Conservation (phyloP, 2,329 filamentous ascomycete genomes). For the Pseudogymnoascus destructans region DNA sequence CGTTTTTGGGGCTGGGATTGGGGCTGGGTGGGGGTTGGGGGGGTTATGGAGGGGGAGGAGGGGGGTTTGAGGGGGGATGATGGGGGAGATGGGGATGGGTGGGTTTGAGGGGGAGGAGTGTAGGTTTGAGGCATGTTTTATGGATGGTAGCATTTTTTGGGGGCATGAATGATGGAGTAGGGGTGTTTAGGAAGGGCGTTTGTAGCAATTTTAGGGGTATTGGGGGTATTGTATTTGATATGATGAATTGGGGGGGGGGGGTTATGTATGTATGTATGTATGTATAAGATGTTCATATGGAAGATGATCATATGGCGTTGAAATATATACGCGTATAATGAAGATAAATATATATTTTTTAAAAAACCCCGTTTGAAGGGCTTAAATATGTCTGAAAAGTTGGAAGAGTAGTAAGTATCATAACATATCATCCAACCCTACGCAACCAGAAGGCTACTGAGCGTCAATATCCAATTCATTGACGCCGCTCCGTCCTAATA, state of each 20-base stretch:
- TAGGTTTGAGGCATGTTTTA: neutral
- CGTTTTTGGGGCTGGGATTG: conserved; percentile 13
- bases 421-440: neutral
- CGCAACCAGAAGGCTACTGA: neutral
- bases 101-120: neutral
- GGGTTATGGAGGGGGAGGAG: neutral
- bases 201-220: neutral
- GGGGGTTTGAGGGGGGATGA: neutral
- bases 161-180: neutral
- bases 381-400: neutral
- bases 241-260: neutral
- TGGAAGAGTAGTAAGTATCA: neutral
- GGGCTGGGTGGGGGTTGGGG: neutral
- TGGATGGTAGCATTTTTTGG: neutral
- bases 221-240: neutral
- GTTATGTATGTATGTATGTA: neutral
- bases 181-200: neutral
- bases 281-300: neutral
- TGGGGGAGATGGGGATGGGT: neutral
- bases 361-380: neutral
- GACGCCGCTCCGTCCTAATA: no score
- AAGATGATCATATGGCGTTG: neutral
- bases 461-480: neutral
- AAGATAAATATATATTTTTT: neutral
- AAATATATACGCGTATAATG: neutral